Conservation (phyloP, 169 alveolate genomes). For the Cryptosporidium felis region DNA sequence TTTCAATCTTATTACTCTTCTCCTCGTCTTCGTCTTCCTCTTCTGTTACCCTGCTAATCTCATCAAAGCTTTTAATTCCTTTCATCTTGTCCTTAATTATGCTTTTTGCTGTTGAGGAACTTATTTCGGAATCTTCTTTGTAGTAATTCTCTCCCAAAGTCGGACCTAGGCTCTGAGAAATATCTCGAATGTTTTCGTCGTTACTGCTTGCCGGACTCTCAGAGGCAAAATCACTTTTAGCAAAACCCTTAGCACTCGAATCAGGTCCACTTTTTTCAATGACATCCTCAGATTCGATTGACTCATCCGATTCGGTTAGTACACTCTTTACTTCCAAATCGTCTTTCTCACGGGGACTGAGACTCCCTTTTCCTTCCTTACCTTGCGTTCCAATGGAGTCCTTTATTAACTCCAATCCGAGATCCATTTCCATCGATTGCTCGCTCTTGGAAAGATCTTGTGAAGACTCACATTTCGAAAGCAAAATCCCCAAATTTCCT, state of each 20-base stretch:
- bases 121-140: background rate
- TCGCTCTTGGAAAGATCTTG: background rate
- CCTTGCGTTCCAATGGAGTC: background rate
- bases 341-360: background rate
- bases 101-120: background rate
- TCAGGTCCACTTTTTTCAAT: background rate
- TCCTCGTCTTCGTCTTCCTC: background rate
- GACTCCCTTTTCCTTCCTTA: background rate
- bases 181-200: background rate
- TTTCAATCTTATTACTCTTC: background rate
- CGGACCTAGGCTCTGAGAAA: slow-evolving; percentile 54
- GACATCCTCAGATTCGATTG: background rate
- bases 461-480: background rate
- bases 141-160: background rate
- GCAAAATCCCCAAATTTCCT: background rate
- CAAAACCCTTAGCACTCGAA: background rate
- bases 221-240: background rate
- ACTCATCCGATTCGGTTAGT: background rate
- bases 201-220: background rate
- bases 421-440: background rate
- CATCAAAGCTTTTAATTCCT: background rate
- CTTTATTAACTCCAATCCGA: slow-evolving; percentile 7
- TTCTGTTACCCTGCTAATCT: no score
- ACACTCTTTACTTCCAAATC: background rate
- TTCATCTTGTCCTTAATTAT: background rate